Conservation (phyloP, 345 rosid genomes). For the Eucalyptus tenuipes region DNA sequence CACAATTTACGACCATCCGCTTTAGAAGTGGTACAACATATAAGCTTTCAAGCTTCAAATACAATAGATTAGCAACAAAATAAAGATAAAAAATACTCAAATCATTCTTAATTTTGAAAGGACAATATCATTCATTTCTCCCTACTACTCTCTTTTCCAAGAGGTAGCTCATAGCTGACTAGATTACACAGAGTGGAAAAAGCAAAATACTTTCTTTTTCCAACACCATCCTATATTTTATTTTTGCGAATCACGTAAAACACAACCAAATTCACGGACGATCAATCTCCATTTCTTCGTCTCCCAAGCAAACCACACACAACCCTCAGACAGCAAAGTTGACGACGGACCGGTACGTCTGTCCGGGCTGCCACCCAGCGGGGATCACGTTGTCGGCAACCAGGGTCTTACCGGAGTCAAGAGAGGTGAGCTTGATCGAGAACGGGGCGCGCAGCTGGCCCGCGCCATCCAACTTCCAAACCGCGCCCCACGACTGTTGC, state of each 20-base stretch:
- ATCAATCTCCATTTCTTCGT: background rate
- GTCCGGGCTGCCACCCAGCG: constrained; percentile 37
- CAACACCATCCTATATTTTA: background rate
- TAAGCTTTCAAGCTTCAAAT: no score
- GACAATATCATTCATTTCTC: background rate
- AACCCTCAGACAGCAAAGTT: constrained; percentile 8
- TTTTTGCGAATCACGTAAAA: background rate
- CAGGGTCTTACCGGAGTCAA: constrained; percentile 9
- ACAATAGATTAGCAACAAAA: background rate
- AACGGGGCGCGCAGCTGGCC: constrained; percentile 37
- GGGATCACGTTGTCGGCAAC: constrained; percentile 43
- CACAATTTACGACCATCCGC: background rate
- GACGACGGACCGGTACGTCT: constrained; percentile 29
- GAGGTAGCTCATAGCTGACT: background rate
- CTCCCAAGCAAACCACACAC: background rate
- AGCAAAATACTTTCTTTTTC: background rate
- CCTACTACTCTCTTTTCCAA: background rate
- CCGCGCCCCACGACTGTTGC: constrained; percentile 50
- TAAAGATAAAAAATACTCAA: background rate
- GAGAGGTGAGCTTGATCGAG: constrained; percentile 38
- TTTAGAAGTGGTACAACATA: background rate
- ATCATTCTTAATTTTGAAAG: background rate
- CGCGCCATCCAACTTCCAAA: constrained; percentile 38
- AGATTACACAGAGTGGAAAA: background rate
- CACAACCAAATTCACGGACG: background rate